These are phyloP conservation scores for Candida rishiriensis DNA, from an alignment of 805 yeast genomes.

Conservation along the genomic window DNA sequence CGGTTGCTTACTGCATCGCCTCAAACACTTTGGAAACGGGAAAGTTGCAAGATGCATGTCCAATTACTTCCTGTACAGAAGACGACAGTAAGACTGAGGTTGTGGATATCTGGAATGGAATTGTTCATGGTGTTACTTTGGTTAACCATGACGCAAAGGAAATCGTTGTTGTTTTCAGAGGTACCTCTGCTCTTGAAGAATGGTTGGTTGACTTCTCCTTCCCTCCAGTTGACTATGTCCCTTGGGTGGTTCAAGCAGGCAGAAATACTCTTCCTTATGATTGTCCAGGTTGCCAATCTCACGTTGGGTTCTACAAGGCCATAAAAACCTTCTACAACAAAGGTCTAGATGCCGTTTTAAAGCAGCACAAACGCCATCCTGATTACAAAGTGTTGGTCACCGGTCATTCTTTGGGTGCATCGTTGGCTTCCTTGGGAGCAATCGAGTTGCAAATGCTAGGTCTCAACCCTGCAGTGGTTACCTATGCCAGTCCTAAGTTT, in stretches of 20 bases:
- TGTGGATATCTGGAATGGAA: slow-evolving; percentile 36
- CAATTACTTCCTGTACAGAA: slow-evolving; percentile 27
- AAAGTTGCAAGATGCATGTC: slow-evolving; percentile 31
- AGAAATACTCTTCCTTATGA: slow-evolving; percentile 15
- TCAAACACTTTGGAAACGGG: slow-evolving; percentile 17
- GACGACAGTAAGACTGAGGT: slow-evolving; percentile 30
- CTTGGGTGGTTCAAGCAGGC: slow-evolving; percentile 27
- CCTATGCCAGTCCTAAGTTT: slow-evolving; percentile 62
- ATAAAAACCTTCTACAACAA: slow-evolving; percentile 36
- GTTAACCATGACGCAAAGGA: slow-evolving; percentile 40
- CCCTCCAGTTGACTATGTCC: slow-evolving; percentile 42
- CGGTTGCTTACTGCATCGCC: slow-evolving; percentile 33
- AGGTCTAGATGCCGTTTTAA: slow-evolving; percentile 34
- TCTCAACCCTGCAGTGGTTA: slow-evolving; percentile 46
- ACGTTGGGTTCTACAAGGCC: slow-evolving; percentile 57
- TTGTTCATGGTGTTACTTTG: slow-evolving; percentile 53
- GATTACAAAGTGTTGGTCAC: slow-evolving; percentile 48
- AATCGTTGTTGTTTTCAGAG: slow-evolving; percentile 54
- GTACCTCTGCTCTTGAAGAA: slow-evolving; percentile 57
- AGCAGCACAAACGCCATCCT: slow-evolving; percentile 34
- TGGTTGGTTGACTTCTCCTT: slow-evolving; percentile 57
- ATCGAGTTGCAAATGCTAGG: slow-evolving; percentile 57
- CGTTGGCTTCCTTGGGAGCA: slow-evolving; percentile 59
- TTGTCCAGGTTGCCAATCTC: slow-evolving; percentile 55
- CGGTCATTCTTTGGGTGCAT: slow-evolving; percentile 73